phyloP scores from a whole-genome alignment of 257 asterid genomes.

The Capsicum rhomboideum region DNA sequence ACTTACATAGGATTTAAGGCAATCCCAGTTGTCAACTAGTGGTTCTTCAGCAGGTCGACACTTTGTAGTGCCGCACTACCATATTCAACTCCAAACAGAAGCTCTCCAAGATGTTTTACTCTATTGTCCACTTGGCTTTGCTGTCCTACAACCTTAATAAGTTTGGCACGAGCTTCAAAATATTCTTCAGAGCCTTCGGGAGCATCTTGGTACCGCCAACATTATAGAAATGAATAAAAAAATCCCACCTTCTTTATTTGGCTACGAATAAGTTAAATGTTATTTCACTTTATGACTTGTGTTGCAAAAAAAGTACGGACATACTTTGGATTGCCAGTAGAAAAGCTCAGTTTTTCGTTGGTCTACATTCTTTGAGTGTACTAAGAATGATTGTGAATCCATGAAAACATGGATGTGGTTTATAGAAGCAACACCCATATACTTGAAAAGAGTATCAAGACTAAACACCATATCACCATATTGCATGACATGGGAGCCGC shows the following conservation, averaged over 20 bases:
- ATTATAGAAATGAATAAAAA: not conserved
- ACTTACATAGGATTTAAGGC: constrained; percentile 84
- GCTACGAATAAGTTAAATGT: not conserved
- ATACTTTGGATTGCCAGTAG: constrained; percentile 78
- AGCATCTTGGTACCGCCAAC: constrained; percentile 44
- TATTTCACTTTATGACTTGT: not conserved
- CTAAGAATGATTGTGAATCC: constrained; percentile 38
- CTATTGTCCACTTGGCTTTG: constrained; percentile 62
- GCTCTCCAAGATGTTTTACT: constrained; percentile 58
- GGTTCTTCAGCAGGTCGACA: constrained; percentile 58
- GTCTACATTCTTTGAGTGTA: constrained; percentile 35
- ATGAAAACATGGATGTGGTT: constrained; percentile 15
- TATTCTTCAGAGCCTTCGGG: constrained; percentile 58
- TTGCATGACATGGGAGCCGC: not conserved
- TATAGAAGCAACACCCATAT: not conserved
- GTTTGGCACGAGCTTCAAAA: constrained; percentile 63
- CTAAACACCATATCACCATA: constrained; percentile 6
- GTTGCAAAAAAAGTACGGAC: too few relatives aligned
- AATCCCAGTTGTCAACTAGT: constrained; percentile 17
- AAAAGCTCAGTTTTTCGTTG: constrained; percentile 66
- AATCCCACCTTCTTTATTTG: not conserved
- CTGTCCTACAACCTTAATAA: constrained; percentile 59
- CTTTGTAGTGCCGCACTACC: constrained; percentile 46
- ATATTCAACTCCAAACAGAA: constrained; percentile 66
- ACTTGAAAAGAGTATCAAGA: not conserved